Base-by-base conservation (phyloP, 768 basidiomycete species). In the Rhizopogon vinicolor region DNA sequence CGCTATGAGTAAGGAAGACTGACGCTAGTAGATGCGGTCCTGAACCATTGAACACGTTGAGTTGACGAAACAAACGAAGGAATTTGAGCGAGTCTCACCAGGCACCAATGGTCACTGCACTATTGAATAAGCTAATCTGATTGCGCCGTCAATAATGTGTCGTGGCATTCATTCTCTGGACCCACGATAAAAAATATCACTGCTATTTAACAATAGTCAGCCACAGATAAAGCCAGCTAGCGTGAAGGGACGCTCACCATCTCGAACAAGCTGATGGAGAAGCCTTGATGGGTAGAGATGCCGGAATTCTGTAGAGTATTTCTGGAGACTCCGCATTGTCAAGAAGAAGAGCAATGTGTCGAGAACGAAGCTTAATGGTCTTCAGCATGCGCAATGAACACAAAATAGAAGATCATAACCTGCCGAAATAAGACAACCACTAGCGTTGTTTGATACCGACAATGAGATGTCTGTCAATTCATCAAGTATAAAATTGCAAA, bases 181-280 rank as follows among this genome's bases (percentile, higher is more conserved):
- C 48, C 37, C 18, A 50, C 35, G 9, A 51, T 3, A 44, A 53
- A 55, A 19, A 62, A 62, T 0, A 53, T 42, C 12, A 29, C 12
- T 14, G 53, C 60, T 62, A 10, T 28, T 13, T 1, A 28, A 10
- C 28, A 5, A 25, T 7, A 3, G 19, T 49, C 19, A 49, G 22
- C 13, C 16, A 5, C 5, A 49, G 14, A 6, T 25, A 8, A 6
- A 16, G 22, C 35, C 10, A 13, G 7, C 31, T 33, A 22, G 4
- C 18, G 7, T 14, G 10, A 7, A 14, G 40, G 29, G 14, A 33
- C 18, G 2, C 62, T 57, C 45, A 68, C 66, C 65, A 19, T 67
- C 68, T 46, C 65, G 59, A n/a, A 46, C 18, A 14, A 67, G 66
- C 40, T 58, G 44, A 35, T 6, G 42, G 7, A 60, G 12, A 25